Evolutionary conservation across 163 green algal species (phyloP).

Genomic region (Scenedesmus sp.): DNA sequence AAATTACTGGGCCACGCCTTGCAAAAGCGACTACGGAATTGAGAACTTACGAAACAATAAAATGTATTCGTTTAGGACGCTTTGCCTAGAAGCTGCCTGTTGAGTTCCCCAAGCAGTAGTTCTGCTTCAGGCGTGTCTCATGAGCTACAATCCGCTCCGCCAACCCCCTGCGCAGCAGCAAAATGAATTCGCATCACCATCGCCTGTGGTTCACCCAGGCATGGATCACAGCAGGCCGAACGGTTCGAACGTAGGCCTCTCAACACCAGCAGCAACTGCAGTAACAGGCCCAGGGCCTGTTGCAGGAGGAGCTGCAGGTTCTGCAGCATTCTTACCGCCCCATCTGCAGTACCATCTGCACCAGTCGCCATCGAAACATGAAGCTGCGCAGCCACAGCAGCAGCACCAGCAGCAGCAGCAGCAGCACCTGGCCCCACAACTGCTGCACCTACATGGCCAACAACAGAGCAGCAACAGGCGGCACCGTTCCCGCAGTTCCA

Average conservation of each 20-base stretch:
- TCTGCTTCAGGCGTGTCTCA: not conserved
- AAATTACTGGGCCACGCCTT: not conserved
- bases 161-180: not conserved
- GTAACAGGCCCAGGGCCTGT: too few species aligned
- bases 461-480: not conserved
- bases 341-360: not conserved
- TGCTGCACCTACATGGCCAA: not conserved
- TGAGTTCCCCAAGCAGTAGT: not conserved
- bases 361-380: not conserved
- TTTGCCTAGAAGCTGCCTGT: not conserved
- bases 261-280: not conserved
- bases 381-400: not conserved
- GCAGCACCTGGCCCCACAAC: not conserved
- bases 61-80: not conserved
- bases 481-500: not conserved
- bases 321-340: not conserved
- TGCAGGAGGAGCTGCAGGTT: not conserved
- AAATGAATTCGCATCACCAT: not conserved
- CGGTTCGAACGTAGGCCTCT: not conserved
- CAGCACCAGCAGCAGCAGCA: not conserved
- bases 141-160: not conserved
- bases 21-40: not conserved
- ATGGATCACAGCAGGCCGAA: not conserved
- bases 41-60: not conserved
- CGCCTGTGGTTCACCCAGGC: not conserved